phyloP scores from a whole-genome alignment of 2,329 filamentous ascomycete species.

The Cercospora brassicicola region DNA sequence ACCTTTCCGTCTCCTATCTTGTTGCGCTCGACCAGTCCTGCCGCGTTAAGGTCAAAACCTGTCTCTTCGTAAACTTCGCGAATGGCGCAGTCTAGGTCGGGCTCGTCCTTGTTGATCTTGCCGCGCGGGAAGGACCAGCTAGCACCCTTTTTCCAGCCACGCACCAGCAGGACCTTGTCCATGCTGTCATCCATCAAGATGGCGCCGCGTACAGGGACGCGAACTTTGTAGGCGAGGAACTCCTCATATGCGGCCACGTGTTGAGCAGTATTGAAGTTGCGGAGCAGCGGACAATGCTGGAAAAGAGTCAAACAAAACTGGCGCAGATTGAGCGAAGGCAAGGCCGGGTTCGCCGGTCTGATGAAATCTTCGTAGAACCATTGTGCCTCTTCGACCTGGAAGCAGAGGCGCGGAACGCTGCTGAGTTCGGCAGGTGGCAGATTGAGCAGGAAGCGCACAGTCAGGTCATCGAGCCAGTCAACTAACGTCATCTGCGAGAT shows the following conservation, averaged over 20 bases:
- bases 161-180: conserved; percentile 90
- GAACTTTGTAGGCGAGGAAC: conserved; percentile 90
- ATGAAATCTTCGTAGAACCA: conserved; percentile 99
- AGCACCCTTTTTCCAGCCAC: conserved; percentile 95
- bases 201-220: conserved; percentile 88
- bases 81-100: conserved; percentile 88
- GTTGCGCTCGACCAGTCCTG: conserved; percentile 69
- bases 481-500: conserved; percentile 79
- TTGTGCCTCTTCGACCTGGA: conserved; percentile 98
- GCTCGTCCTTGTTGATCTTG: conserved; percentile 97
- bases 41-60: conserved; percentile 75
- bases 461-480: conserved; percentile 97
- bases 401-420: conserved; percentile 91
- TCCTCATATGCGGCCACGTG: conserved; percentile 83
- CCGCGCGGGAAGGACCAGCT: conserved; percentile 96
- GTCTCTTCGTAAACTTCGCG: conserved; percentile 97
- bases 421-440: conserved; percentile 86
- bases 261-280: conserved; percentile 73
- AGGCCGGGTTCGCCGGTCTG: conserved; percentile 70
- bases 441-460: conserved; percentile 97
- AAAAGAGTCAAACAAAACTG: conserved; percentile 89
- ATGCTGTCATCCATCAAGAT: conserved; percentile 92
- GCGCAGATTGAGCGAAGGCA: conserved; percentile 82
- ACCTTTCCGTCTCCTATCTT: conserved; percentile 58
- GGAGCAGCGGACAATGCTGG: conserved; percentile 86